Percentiles rank a stretch among this genome's conserved stretches.
Evolutionary conservation across 2,329 filamentous ascomycete species (phyloP).

Genomic region (Capronia coronata): DNA sequence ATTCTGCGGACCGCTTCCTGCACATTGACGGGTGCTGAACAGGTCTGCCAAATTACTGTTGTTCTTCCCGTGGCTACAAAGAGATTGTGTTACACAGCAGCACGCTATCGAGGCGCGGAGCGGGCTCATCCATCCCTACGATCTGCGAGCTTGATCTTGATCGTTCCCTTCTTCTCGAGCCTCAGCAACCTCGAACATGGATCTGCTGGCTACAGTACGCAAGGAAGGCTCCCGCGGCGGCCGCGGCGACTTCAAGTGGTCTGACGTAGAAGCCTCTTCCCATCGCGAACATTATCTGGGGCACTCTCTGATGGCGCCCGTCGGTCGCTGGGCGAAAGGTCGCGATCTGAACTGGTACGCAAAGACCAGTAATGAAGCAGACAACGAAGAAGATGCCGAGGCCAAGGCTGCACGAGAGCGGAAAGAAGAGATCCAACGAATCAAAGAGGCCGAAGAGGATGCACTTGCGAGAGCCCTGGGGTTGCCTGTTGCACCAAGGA

Average conservation of each 20-base stretch:
- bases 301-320: constrained; percentile 84
- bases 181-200: constrained; percentile 54
- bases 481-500: constrained; percentile 58
- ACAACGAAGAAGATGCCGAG: constrained; percentile 52
- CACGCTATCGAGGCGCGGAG: neutral
- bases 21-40: constrained; percentile 1
- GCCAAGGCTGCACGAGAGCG: constrained; percentile 56
- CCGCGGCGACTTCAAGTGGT: constrained; percentile 88
- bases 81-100: constrained; percentile 17
- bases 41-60: constrained; percentile 4
- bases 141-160: neutral
- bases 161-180: neutral
- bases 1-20: neutral
- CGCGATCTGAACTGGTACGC: constrained; percentile 63
- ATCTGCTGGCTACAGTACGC: constrained; percentile 84
- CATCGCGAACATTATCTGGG: constrained; percentile 90
- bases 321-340: constrained; percentile 84
- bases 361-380: constrained; percentile 49
- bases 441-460: constrained; percentile 91
- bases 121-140: constrained; percentile 1
- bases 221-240: constrained; percentile 80
- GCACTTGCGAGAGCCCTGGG: constrained; percentile 79
- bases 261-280: constrained; percentile 76
- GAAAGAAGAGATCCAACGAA: constrained; percentile 67
- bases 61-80: neutral